Evolutionary conservation across 345 rosid species (phyloP).

Genomic region (Pugionium cornutum): DNA sequence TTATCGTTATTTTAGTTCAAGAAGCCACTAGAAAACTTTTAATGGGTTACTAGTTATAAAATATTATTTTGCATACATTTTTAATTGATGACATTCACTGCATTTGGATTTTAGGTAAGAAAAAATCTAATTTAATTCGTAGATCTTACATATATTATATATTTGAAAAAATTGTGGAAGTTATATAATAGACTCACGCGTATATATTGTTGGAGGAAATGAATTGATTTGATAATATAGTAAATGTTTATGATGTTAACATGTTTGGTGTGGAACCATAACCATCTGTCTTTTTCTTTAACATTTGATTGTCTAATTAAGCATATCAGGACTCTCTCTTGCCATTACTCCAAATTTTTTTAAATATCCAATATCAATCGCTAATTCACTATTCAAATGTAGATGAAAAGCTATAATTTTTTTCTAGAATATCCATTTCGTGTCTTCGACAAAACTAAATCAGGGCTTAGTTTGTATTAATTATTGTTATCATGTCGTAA

Average conservation of each 20-base stretch:
- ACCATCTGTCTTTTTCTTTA: no score
- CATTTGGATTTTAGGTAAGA: no score
- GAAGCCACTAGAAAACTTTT: not conserved
- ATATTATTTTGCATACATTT: no score
- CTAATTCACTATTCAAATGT: not conserved
- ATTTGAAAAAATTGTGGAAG: not conserved
- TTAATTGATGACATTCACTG: no score
- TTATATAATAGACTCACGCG: slow-evolving; percentile 7
- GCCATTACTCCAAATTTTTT: not conserved
- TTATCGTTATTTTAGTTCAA: no score
- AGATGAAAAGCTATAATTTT: no score
- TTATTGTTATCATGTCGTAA: no score
- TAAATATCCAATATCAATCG: not conserved
- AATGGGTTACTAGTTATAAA: not conserved
- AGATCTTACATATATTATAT: slow-evolving; percentile 7
- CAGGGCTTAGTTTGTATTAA: no score
- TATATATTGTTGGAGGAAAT: not conserved
- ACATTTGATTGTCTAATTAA: not conserved
- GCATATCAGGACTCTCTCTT: not conserved
- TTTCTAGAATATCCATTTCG: no score
- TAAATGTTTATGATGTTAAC: slow-evolving; percentile 10
- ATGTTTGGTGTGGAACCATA: slow-evolving; percentile 7
- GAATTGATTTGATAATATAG: not conserved
- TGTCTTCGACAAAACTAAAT: no score
- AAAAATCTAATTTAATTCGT: not conserved